These are phyloP conservation scores for Cryptococcus hybrid DNA, from an alignment of 1,284 basidiomycete species.

Conservation along the genomic window DNA sequence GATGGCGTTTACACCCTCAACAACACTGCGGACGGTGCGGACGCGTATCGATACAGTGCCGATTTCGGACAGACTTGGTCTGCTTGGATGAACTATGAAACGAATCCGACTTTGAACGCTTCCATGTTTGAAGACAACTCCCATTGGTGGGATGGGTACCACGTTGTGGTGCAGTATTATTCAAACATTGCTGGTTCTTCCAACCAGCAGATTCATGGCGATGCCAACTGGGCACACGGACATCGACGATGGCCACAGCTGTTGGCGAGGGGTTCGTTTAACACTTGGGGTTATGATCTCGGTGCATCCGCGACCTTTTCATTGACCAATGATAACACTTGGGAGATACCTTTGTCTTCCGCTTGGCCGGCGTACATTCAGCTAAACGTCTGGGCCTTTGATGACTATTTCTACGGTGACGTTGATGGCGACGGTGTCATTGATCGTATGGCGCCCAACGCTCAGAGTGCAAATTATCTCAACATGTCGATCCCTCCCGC, in stretches of 20 bases:
- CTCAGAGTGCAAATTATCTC: conserved; percentile 72
- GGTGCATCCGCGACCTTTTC: conserved; percentile 69
- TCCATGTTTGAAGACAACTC: conserved; percentile 54
- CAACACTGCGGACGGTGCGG: conserved; percentile 81
- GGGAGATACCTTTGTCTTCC: conserved; percentile 64
- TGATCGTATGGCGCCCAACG: conserved; percentile 85
- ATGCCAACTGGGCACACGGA: conserved; percentile 59
- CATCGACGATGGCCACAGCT: conserved; percentile 79
- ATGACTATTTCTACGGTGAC: conserved; percentile 88
- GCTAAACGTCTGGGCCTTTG: conserved; percentile 81
- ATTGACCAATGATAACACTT: conserved; percentile 58
- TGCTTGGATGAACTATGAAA: conserved; percentile 71
- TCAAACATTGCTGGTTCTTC: conserved; percentile 63
- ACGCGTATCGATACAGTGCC: conserved; percentile 77
- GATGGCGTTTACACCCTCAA: conserved; percentile 68
- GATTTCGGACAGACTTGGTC: conserved; percentile 86
- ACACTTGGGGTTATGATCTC: conserved; percentile 83
- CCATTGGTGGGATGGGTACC: conserved; percentile 75
- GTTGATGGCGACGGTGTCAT: conserved; percentile 78
- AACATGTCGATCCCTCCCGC: conserved; percentile 67
- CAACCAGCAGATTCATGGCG: conserved; percentile 70
- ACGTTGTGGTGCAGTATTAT: conserved; percentile 88
- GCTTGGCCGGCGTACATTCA: conserved; percentile 84
- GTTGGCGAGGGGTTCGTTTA: conserved; percentile 80
- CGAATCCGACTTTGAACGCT: conserved; percentile 63